A percentile compares a stretch with the other conserved stretches of the same genome.
phyloP scores from a whole-genome alignment of 495 filamentous ascomycete genomes.

The Staphylotrichum longicolle region DNA sequence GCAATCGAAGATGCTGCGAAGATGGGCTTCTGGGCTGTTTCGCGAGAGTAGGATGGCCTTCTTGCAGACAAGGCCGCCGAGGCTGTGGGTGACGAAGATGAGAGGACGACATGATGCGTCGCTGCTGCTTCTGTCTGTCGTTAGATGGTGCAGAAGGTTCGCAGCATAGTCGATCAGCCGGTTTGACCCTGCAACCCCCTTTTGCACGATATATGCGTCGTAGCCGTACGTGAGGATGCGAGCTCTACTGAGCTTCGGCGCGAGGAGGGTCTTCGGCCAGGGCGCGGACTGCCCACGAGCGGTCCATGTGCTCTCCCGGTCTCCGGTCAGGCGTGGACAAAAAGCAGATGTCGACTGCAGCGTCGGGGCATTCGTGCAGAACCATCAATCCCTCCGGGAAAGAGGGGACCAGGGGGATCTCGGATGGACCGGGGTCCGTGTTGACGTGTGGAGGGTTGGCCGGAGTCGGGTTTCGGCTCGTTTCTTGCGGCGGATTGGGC shows the following conservation, averaged over 20 bases:
- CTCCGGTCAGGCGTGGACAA: slow-evolving; percentile 34
- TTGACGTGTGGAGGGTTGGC: no score
- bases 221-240: slow-evolving; percentile 35
- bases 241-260: slow-evolving; percentile 22
- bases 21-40: slow-evolving; percentile 27
- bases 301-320: slow-evolving; percentile 33
- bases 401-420: neutral
- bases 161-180: slow-evolving; percentile 28
- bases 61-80: slow-evolving; percentile 47
- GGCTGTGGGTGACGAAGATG: slow-evolving; percentile 37
- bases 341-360: slow-evolving; percentile 30
- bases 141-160: slow-evolving; percentile 26
- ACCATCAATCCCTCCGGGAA: slow-evolving; percentile 25
- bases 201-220: slow-evolving; percentile 28
- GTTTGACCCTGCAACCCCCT: slow-evolving; percentile 14
- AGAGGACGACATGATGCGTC: slow-evolving; percentile 25
- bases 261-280: slow-evolving; percentile 33
- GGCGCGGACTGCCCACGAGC: slow-evolving; percentile 22
- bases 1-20: slow-evolving; percentile 30
- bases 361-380: slow-evolving; percentile 22
- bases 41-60: slow-evolving; percentile 25
- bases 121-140: slow-evolving; percentile 8
- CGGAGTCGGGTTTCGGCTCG: no score
- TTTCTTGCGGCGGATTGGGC: no score
- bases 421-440: no score